A percentile compares a stretch with the other conserved stretches of the same genome.
These are phyloP conservation scores for Hygrocybe coccinea DNA, from an alignment of 768 basidiomycete species.

Conservation along the genomic window DNA sequence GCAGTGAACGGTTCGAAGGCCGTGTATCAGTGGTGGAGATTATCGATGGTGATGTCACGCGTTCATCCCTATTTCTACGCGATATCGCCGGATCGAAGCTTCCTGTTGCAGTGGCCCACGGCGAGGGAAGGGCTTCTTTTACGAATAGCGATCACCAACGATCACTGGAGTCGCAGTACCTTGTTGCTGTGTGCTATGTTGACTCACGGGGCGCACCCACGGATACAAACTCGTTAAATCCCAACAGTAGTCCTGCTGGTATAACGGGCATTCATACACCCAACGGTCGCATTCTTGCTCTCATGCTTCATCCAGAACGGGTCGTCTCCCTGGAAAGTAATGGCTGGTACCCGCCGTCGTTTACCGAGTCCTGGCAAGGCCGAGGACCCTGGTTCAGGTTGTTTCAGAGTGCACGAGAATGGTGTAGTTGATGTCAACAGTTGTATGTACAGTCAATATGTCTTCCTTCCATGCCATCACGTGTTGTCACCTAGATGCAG, in stretches of 20 bases:
- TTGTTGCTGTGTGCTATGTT: slow-evolving; percentile 81
- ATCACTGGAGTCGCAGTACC: slow-evolving; percentile 40
- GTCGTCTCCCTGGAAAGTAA: slow-evolving; percentile 76
- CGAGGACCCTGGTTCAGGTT: slow-evolving; percentile 91
- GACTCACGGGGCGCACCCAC: slow-evolving; percentile 65
- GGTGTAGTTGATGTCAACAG: slow-evolving; percentile 40
- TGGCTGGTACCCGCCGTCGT: slow-evolving; percentile 77
- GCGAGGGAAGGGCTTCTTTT: slow-evolving; percentile 78
- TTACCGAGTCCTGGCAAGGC: slow-evolving; percentile 60
- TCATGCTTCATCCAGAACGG: slow-evolving; percentile 98
- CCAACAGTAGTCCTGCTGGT: slow-evolving; percentile 80
- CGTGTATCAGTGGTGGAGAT: slow-evolving; percentile 79
- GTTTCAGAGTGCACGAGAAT: slow-evolving; percentile 85
- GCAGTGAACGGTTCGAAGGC: slow-evolving; percentile 86
- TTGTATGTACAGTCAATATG: too few species aligned
- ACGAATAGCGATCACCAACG: slow-evolving; percentile 27
- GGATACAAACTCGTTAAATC: slow-evolving; percentile 73
- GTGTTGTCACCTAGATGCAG: too few species aligned
- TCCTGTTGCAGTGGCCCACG: slow-evolving; percentile 94
- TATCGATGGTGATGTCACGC: slow-evolving; percentile 49
- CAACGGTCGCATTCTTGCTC: slow-evolving; percentile 83
- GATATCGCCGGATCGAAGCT: slow-evolving; percentile 85
- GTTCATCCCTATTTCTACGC: slow-evolving; percentile 74
- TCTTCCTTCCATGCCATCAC: too few species aligned
- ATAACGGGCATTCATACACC: slow-evolving; percentile 85